Base-by-base conservation (phyloP, 805 yeast genomes). In the Yarrowia sp. region DNA sequence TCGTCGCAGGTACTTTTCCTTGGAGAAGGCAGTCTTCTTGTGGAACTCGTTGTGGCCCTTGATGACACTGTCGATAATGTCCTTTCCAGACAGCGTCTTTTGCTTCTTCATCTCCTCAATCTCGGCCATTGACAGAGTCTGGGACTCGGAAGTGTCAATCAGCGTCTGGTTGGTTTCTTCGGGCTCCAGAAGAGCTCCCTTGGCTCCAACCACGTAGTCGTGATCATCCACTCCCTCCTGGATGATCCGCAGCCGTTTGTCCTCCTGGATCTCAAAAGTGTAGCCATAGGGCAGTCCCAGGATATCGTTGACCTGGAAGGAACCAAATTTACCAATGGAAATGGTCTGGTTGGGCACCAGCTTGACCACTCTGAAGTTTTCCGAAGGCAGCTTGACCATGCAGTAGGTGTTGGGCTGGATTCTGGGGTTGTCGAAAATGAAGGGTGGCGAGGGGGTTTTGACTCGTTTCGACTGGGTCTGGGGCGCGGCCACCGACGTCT, bases 251-350 rank as follows among this genome's bases (percentile, higher is more conserved):
- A 80, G 73, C 14, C 71, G 70, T 50, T 73, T 73, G 69, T 85
- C 86, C 50, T 86, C 91, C 36, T 82, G 74, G 52, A 94, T 89
- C 74, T 94, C 98, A 78, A 93, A 95, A 0, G 96, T 86, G 72
- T 91, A 94, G 1, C 98, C 99, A 74, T 85, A 90, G 7, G 92
- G 89, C 73, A 82, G 87, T 2, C 97, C 98, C 47, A 94, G 76
- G 13, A 94, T 83, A 65, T 85, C 89, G 70, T 87, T 86, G 2
- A 89, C 91, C 38, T 83, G 79, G 76, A 95, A 95, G 0, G 89
- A 81, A 19, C 99, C 99, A 77, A 94, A 95, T 76, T 95, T 94
- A 1, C 99, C 99, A 71, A 95, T 81, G 67, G 86, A 85, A 19
- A 95, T 83, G 12, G 84, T 76, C 0, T 88, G 86, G 39, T 84